Conservation (phyloP, 192 early-diverging fungal species). For the Spizellomyces sp. region DNA sequence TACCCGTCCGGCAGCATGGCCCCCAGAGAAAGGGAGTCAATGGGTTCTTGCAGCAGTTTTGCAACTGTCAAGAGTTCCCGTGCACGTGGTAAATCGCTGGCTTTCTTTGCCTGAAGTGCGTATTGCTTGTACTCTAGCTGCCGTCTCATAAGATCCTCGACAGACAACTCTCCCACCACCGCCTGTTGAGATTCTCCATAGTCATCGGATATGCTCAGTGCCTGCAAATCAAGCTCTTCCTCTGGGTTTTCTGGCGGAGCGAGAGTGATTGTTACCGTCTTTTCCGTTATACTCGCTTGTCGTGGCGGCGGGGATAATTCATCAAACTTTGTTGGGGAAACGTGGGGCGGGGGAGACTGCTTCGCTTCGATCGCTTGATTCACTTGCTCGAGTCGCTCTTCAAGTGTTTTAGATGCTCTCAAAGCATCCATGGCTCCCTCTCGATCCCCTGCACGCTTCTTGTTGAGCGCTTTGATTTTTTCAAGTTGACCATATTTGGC, state of each 20-base stretch:
- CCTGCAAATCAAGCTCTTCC: background rate
- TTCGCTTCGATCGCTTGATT: background rate
- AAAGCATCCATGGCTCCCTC: slow-evolving; percentile 46
- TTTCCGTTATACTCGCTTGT: background rate
- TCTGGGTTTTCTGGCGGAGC: background rate
- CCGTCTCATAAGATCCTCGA: background rate
- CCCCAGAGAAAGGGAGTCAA: slow-evolving; percentile 15
- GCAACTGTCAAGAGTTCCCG: slow-evolving; percentile 53
- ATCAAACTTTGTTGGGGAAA: background rate
- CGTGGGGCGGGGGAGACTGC: background rate
- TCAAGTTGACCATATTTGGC: slow-evolving; percentile 48
- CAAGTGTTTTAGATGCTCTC: slow-evolving; percentile 44
- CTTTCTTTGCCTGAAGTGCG: slow-evolving; percentile 57
- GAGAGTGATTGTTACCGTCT: background rate
- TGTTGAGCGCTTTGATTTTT: slow-evolving; percentile 51
- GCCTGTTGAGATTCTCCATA: background rate
- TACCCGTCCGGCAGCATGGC: too few species aligned
- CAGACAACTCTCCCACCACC: slow-evolving; percentile 25
- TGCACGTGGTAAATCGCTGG: slow-evolving; percentile 46
- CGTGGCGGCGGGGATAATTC: background rate
- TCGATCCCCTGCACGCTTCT: slow-evolving; percentile 50
- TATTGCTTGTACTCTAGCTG: slow-evolving; percentile 64
- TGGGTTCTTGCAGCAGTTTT: slow-evolving; percentile 48
- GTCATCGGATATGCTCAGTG: slow-evolving; percentile 12
- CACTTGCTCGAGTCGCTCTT: slow-evolving; percentile 25